phyloP scores from a whole-genome alignment of 768 basidiomycete genomes.

The Dictyophora rubrovolvata region DNA sequence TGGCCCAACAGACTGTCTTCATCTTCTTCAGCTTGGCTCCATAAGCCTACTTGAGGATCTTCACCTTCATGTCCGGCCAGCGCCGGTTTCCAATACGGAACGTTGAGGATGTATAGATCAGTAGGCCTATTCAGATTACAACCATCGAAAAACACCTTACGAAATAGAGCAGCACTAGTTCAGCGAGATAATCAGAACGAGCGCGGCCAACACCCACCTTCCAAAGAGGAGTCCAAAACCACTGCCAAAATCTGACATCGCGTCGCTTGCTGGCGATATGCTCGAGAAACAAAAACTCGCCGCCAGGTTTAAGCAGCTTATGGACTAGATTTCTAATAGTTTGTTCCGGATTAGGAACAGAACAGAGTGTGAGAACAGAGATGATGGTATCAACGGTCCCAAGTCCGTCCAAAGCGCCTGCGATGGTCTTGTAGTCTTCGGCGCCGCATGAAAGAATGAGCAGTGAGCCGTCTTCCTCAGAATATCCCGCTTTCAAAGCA shows the following conservation, averaged over 20 bases:
- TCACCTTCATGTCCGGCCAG: slow-evolving; percentile 22
- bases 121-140: slow-evolving; percentile 4
- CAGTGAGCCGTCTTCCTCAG: slow-evolving; percentile 41
- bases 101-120: slow-evolving; percentile 3
- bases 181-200: background rate
- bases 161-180: background rate
- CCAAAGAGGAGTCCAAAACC: slow-evolving; percentile 68
- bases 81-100: background rate
- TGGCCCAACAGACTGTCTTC: slow-evolving; percentile 56
- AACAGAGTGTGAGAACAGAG: slow-evolving; percentile 57
- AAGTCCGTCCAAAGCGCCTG: slow-evolving; percentile 28
- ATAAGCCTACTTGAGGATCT: slow-evolving; percentile 22
- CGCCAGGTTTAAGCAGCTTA: slow-evolving; percentile 52
- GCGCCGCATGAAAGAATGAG: slow-evolving; percentile 55
- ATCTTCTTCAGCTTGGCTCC: slow-evolving; percentile 40
- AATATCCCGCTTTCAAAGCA: slow-evolving; percentile 43
- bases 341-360: slow-evolving; percentile 44
- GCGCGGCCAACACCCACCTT: slow-evolving; percentile 15
- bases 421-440: slow-evolving; percentile 42
- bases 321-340: slow-evolving; percentile 37
- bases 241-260: slow-evolving; percentile 64
- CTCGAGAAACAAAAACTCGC: slow-evolving; percentile 57
- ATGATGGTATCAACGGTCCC: slow-evolving; percentile 49
- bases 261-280: slow-evolving; percentile 47
- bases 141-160: slow-evolving; percentile 3